phyloP scores from a whole-genome alignment of 495 filamentous ascomycete species.

The Xylaria telfairii region DNA sequence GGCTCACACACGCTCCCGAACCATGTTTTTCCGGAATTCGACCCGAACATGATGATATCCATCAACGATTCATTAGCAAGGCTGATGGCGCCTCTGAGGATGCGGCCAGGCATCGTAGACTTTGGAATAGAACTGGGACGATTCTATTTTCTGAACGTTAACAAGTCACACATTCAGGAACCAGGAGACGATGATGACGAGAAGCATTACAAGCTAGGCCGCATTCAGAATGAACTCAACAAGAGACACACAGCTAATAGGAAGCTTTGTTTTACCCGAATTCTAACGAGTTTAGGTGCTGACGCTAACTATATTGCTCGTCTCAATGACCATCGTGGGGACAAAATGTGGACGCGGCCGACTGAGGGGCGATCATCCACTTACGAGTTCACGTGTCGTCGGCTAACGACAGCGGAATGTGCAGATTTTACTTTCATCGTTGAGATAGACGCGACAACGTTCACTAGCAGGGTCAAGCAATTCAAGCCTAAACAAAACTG shows the following conservation, averaged over 20 bases:
- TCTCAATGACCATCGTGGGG: constrained; percentile 28
- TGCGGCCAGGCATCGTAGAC: constrained; percentile 43
- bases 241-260: constrained; percentile 19
- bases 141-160: constrained; percentile 38
- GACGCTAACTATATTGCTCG: constrained; percentile 47
- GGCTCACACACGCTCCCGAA: not conserved
- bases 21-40: constrained; percentile 2
- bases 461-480: constrained; percentile 36
- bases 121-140: constrained; percentile 53
- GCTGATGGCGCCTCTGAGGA: constrained; percentile 36
- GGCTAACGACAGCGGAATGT: constrained; percentile 23
- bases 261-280: constrained; percentile 47
- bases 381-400: constrained; percentile 62
- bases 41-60: constrained; percentile 19
- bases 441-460: constrained; percentile 50
- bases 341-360: constrained; percentile 19
- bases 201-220: constrained; percentile 29
- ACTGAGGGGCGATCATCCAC: constrained; percentile 35
- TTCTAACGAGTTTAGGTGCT: constrained; percentile 42
- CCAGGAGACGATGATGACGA: constrained; percentile 17
- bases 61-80: constrained; percentile 23
- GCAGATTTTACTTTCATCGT: constrained; percentile 48
- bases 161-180: constrained; percentile 31
- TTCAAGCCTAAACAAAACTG: constrained; percentile 24
- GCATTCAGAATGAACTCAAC: constrained; percentile 33